Percentiles rank a stretch among this genome's conserved stretches.
These are phyloP conservation scores for Modicella reniformis DNA, from an alignment of 371 early-diverging fungal species.

Conservation along the genomic window DNA sequence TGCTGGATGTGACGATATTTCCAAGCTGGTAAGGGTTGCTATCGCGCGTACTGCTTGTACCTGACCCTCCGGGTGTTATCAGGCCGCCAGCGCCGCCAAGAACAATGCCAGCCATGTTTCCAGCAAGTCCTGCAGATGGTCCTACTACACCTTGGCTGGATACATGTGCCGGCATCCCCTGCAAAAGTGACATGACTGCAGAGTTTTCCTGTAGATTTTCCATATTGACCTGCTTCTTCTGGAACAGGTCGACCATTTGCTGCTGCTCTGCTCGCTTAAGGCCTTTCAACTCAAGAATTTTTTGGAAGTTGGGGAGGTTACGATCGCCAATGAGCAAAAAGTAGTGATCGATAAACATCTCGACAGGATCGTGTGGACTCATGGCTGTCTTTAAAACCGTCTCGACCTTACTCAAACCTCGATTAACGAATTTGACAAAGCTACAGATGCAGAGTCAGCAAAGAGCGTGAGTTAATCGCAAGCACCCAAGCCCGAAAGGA, in stretches of 20 bases:
- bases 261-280: slow-evolving; percentile 67
- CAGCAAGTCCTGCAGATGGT: slow-evolving; percentile 38
- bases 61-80: slow-evolving; percentile 34
- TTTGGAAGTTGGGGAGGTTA: slow-evolving; percentile 72
- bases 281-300: slow-evolving; percentile 89
- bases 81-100: slow-evolving; percentile 22
- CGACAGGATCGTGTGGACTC: slow-evolving; percentile 84
- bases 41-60: slow-evolving; percentile 12
- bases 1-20: slow-evolving; percentile 44
- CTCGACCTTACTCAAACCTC: slow-evolving; percentile 83
- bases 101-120: slow-evolving; percentile 41
- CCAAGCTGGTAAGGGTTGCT: slow-evolving; percentile 41
- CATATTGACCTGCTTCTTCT: slow-evolving; percentile 52
- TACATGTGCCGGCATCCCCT: slow-evolving; percentile 44
- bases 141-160: slow-evolving; percentile 44
- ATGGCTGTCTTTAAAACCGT: slow-evolving; percentile 89
- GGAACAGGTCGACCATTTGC: slow-evolving; percentile 64
- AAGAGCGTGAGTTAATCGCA: neutral
- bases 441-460: slow-evolving; percentile 50
- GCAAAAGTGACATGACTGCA: slow-evolving; percentile 40
- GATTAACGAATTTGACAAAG: slow-evolving; percentile 83
- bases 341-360: slow-evolving; percentile 87
- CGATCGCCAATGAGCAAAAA: slow-evolving; percentile 83
- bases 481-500: neutral
- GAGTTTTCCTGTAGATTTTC: slow-evolving; percentile 51